A percentile compares a stretch with the other conserved stretches of the same genome.
phyloP scores from a whole-genome alignment of 768 basidiomycete species.

The Rubroboletus pulcherrimus region DNA sequence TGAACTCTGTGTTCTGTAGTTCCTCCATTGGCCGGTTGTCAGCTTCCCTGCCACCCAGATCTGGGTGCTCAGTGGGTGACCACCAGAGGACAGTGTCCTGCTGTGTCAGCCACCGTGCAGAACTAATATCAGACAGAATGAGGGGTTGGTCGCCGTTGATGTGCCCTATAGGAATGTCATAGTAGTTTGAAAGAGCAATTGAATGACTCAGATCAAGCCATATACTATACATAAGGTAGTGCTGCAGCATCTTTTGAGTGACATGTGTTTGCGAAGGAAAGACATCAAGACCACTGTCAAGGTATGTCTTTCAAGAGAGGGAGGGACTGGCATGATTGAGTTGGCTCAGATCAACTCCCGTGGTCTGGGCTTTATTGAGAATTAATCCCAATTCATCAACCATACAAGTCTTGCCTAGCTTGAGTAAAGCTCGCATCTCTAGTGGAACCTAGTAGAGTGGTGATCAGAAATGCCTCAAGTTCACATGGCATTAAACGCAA shows the following conservation, averaged over 20 bases:
- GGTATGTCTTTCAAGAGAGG: too few species aligned
- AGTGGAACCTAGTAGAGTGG: too few species aligned
- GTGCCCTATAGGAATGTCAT: conserved; percentile 93
- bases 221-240: conserved; percentile 70
- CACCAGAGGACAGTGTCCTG: conserved; percentile 97
- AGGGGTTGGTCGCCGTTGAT: conserved; percentile 55
- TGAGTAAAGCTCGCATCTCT: too few species aligned
- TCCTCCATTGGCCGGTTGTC: conserved; percentile 77
- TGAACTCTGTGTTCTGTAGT: conserved; percentile 79
- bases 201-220: conserved; percentile 68
- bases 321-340: too few species aligned
- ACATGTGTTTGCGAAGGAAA: conserved; percentile 89
- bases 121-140: too few species aligned
- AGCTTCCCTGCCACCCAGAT: conserved; percentile 89
- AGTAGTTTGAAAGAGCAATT: conserved; percentile 79
- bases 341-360: too few species aligned
- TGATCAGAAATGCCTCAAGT: too few species aligned
- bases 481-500: too few species aligned
- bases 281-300: conserved; percentile 46
- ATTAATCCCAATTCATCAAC: too few species aligned
- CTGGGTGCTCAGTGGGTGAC: conserved; percentile 84
- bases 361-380: too few species aligned
- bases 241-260: conserved; percentile 74
- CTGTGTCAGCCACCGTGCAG: conserved; percentile 44
- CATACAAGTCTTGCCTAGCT: too few species aligned